Evolutionary conservation across 2,329 filamentous ascomycete species (phyloP), one percentile per base, ranked within the genome.

Genomic region (Pseudogymnoascus sp.): DNA sequence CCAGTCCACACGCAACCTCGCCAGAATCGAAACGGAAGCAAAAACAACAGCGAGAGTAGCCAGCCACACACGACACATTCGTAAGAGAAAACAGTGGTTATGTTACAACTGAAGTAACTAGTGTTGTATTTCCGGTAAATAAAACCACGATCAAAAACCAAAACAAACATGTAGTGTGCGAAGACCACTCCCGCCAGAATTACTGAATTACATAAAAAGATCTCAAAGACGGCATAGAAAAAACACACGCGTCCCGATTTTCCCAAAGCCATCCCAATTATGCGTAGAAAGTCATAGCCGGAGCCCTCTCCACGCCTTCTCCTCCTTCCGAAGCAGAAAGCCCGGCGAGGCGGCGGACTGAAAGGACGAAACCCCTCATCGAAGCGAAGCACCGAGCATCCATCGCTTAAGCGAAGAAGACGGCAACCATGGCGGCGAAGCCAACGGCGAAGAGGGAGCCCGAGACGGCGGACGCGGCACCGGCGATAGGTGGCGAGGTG

Each of bases 341-440:
- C 7, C 43, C 14, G 12, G 43, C 43, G 43, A 53, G 43, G 43
- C 43, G 43, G 43, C 43, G 43, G 43, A 53, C 43, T 53, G 43
- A 53, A 35, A 35, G 11, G 33, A 12, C 33, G 11, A 35, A 12
- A 35, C 33, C 33, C 33, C 33, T 35, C 33, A 35, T 43, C 40
- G 40, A 43, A 43, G 19, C 11, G 16, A 43, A 22, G 33, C 33
- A 5, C 33, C 2, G 0, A 12, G 1, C 33, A 40, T 38, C 35
- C 6, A 66, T 65, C 66, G 69, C 67, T 73, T 73, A 73, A 67
- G 68, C 70, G 69, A 75, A 65, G 66, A 74, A 60, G 67, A 73
- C 66, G 66, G 70, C 68, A 62, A 69, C 66, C 60, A 68, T 40
- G 64, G 67, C 68, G 59, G 64, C 64, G 65, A 65, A 41, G 35